A percentile compares a stretch with the other conserved stretches of the same genome.
phyloP scores from a whole-genome alignment of 257 asterid genomes.

The Voacanga thouarsii region DNA sequence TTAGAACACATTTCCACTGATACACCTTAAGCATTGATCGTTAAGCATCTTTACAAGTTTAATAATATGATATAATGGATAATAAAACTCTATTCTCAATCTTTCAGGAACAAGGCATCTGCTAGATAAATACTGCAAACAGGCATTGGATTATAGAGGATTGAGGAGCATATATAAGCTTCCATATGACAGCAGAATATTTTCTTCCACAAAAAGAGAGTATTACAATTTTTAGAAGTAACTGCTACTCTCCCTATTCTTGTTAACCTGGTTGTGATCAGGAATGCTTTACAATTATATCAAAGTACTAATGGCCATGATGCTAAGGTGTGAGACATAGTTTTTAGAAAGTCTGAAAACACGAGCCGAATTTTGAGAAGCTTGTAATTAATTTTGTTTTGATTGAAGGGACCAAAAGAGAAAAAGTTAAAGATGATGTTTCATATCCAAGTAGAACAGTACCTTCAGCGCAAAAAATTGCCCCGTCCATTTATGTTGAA shows the following conservation, averaged over 20 bases:
- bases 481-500: constrained; percentile 94
- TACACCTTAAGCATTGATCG: not conserved
- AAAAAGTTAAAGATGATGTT: not conserved
- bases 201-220: not conserved
- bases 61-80: not conserved
- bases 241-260: not conserved
- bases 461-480: constrained; percentile 99
- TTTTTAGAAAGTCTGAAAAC: not conserved
- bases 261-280: not conserved
- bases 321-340: not conserved
- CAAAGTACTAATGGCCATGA: not conserved
- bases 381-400: not conserved
- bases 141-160: not conserved
- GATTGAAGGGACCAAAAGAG: not conserved
- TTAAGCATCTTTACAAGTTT: not conserved
- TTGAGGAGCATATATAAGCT: not conserved
- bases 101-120: not conserved
- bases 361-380: not conserved
- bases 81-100: not conserved
- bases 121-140: not conserved
- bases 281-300: not conserved
- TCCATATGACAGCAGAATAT: not conserved
- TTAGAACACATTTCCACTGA: not conserved
- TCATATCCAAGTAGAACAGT: not conserved
- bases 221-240: not conserved